phyloP scores from a whole-genome alignment of 148 eudicot species.

The Suaeda aralocaspica region DNA sequence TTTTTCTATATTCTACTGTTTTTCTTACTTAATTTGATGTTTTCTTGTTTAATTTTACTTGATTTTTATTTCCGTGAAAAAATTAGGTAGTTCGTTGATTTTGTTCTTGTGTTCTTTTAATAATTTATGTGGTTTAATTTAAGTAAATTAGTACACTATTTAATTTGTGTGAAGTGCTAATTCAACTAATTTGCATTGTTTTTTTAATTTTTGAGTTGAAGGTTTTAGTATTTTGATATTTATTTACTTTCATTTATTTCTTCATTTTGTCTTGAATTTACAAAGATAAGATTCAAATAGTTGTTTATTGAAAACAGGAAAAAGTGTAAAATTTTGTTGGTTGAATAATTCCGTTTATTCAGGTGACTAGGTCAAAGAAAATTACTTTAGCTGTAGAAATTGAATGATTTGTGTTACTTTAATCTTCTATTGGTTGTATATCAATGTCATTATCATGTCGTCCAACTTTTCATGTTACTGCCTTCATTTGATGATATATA shows the following conservation, averaged over 20 bases:
- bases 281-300: not conserved
- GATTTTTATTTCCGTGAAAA: constrained; percentile 9
- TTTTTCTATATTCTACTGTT: not conserved
- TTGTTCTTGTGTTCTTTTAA: not conserved
- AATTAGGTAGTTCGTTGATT: not conserved
- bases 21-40: constrained; percentile 5
- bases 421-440: not conserved
- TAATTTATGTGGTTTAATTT: not conserved
- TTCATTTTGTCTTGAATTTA: not conserved
- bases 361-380: constrained; percentile 15
- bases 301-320: not conserved
- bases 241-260: no score
- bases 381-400: constrained; percentile 1
- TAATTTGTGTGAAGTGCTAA: not conserved
- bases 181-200: not conserved
- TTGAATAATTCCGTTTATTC: not conserved
- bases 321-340: not conserved
- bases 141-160: constrained; percentile 5
- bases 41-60: not conserved
- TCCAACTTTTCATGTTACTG: constrained; percentile 7
- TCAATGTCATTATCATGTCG: constrained; percentile 1
- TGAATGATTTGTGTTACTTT: not conserved
- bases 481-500: constrained; percentile 7
- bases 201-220: not conserved
- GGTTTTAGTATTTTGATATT: not conserved